Evolutionary conservation across 179 eudicot species (phyloP).

Genomic region (Beta macrorhiza): DNA sequence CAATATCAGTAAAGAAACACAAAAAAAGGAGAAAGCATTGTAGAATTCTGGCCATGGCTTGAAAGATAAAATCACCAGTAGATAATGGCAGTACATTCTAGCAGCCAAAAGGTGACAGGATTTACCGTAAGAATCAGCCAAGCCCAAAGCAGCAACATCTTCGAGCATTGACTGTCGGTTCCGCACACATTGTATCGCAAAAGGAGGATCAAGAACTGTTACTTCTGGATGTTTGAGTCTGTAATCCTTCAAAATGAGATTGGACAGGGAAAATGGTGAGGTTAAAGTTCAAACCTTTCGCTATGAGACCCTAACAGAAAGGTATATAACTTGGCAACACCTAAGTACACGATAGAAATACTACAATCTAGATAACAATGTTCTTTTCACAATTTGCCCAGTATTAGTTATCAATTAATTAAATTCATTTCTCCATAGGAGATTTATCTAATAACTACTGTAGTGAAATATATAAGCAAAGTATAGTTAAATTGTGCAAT

Average conservation of each 20-base stretch:
- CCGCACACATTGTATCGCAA: slow-evolving; percentile 82
- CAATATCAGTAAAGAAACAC: neutral
- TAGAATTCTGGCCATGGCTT: neutral
- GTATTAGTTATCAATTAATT: neutral
- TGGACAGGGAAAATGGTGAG: slow-evolving; percentile 10
- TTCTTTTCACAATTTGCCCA: neutral
- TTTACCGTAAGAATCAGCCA: slow-evolving; percentile 73
- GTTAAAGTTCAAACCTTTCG: neutral
- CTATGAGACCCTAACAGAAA: neutral
- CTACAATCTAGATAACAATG: neutral
- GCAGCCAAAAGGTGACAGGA: neutral
- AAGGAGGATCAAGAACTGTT: slow-evolving; percentile 90
- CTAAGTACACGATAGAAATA: slow-evolving; percentile 8
- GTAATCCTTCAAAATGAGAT: slow-evolving; percentile 64
- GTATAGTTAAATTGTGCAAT: neutral
- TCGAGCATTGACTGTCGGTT: slow-evolving; percentile 92
- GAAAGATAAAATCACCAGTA: neutral
- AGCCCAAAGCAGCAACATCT: slow-evolving; percentile 85
- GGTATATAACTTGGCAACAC: neutral
- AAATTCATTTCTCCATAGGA: neutral
- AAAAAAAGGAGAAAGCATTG: neutral
- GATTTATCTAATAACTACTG: neutral
- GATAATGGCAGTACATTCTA: neutral
- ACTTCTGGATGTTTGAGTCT: slow-evolving; percentile 80
- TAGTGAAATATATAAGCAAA: neutral